Base-by-base conservation (phyloP, 2,329 filamentous ascomycete species). In the Calycina herbarum region DNA sequence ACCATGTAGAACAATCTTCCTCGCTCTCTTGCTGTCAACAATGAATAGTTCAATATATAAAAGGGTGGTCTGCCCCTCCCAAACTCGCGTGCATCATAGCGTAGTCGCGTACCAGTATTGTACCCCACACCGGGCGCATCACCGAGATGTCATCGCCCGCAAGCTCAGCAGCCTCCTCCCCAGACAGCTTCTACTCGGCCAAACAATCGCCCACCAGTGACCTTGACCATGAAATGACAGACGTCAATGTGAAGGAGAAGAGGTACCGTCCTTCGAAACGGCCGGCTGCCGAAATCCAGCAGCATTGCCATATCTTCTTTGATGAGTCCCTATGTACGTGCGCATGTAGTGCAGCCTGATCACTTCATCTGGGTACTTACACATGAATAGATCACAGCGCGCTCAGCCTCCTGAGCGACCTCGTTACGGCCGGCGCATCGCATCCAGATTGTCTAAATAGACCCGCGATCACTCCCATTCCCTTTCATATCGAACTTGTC, bases 401-500 rank as follows among this genome's bases (percentile, higher is more conserved):
- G 11, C 82, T 92, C 38, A 83, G 82, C 57, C 83, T 94, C 1
- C 81, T 94, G 45, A 83, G 84, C 33, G 86, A 84, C 72, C 79
- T 89, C n/a, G 79, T 90, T n/a, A 82, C 79, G 2, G 81, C 86
- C 15, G 85, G 86, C 64, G 73, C 74, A 2, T 75, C 63, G 54
- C 73, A 59, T 77, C 78, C 66, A 75, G 77, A 42, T 66, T 79
- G 15, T 73, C 42, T 75, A 72, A 7, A 76, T 73, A 45, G 67
- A 73, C 81, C 86, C 0, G 85, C 85, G 11, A 85, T 85, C 65
- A 78, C 93, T 20, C 91, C 94, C 0, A 86, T 90, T 2, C 83
- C 90, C 0, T 85, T 86, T 64, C 89, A 94, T 69, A 81, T 98
- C 29, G 89, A 91, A 7, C 81, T 97, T 8, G 84, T 93, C n/a